Evolutionary conservation across 208 protist species (phyloP), one percentile per base, ranked within the genome.

Genomic region (Trypanosoma theileri): DNA sequence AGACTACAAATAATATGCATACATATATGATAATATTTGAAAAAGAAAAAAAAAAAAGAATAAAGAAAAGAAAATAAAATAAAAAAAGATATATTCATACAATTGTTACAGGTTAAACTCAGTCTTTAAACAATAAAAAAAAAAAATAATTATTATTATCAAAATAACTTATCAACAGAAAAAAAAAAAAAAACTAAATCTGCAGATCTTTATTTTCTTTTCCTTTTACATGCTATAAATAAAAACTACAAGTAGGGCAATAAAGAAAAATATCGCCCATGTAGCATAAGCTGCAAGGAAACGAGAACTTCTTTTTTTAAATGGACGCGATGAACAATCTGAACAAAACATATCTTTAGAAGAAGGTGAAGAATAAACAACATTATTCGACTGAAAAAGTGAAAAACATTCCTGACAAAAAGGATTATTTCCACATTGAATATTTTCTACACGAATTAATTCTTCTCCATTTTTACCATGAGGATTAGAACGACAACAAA

Each of bases 291-390:
- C 73, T 16, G 90, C 90, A 6, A 95, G 69, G 77, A 80, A 89
- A n/a, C 90, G 75, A 24, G 60, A 82, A 17, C 77, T 86, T 26
- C 28, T 53, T 14, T 56, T 66, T 57, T 64, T 71, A 69, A 85
- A 95, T 16, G 85, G 84, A 17, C 78, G 82, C 21, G 90, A 93
- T 9, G 90, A 85, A 69, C 90, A 95, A 51, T 85, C 66, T 13
- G 90, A 62, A 74, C 90, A 95, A 21, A 84, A 71, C 35, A 60
- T 52, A 54, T 10, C 13, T 64, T 67, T 46, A 6, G 67, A 59
- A 48, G 8, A 1, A 22, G 44, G 28, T 11, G 35, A 70, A 24
- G 22, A 65, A 59, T 75, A 77, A 54, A 73, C 55, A 54, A 80
- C 71, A 10, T 53, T 28, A 55, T 64, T 50, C 24, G 60, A 52